Evolutionary conservation across 31 red algal genomes (phyloP).

Genomic region (Porphyra umbilicalis): DNA sequence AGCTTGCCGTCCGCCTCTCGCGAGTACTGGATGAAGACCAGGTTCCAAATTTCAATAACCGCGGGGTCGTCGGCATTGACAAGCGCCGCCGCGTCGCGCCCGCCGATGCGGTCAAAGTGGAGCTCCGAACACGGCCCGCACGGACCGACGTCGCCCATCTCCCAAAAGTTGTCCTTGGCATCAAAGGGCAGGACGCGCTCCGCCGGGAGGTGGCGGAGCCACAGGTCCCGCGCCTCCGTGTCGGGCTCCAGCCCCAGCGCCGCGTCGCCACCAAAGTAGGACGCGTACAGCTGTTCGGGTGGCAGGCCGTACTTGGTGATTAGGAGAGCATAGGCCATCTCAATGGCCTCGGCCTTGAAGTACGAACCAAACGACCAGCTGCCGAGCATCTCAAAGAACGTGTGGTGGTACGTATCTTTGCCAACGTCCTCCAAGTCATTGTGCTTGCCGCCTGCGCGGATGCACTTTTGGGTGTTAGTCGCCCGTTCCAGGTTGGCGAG

Average conservation of each 20-base stretch:
- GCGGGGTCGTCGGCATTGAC: conserved; percentile 90
- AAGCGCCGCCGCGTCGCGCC: conserved; percentile 46
- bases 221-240: conserved; percentile 75
- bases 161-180: conserved; percentile 99
- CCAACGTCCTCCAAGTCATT: conserved; percentile 99
- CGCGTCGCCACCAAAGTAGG: conserved; percentile 94
- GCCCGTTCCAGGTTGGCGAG: conserved; percentile 65
- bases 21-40: conserved; percentile 98
- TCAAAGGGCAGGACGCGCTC: conserved; percentile 82
- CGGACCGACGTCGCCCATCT: conserved; percentile 97
- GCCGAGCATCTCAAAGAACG: conserved; percentile 99
- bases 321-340: conserved; percentile 72
- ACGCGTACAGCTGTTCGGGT: conserved; percentile 75
- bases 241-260: conserved; percentile 56
- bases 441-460: conserved; percentile 98
- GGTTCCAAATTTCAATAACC: conserved; percentile 99
- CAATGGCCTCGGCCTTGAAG: conserved; percentile 95
- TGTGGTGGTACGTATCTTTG: conserved; percentile 97
- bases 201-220: conserved; percentile 75
- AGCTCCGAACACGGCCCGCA: conserved; percentile 97
- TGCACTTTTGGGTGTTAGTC: conserved; percentile 95
- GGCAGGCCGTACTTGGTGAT: conserved; percentile 39
- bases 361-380: conserved; percentile 99
- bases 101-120: conserved; percentile 83
- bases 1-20: conserved; percentile 71